Percentiles rank a stretch among this genome's conserved stretches.
Conservation (phyloP, 495 filamentous ascomycete genomes). For the Xylaria telfairii region DNA sequence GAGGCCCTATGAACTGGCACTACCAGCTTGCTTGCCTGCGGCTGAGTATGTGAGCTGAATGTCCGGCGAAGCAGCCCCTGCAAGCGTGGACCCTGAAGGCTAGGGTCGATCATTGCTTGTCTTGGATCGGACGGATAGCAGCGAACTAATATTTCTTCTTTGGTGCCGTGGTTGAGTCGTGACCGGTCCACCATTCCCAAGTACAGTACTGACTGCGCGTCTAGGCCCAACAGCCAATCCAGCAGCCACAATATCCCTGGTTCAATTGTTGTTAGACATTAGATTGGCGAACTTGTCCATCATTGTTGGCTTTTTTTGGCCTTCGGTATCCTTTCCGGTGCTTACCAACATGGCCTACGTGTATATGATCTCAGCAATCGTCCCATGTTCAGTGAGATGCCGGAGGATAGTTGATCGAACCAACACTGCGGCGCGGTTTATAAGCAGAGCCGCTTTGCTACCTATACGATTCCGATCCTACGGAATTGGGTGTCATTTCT, state of each 20-base stretch:
- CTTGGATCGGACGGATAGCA: background rate
- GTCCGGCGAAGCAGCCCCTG: slow-evolving; percentile 5
- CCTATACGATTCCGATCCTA: background rate
- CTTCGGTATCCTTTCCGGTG: background rate
- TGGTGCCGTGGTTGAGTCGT: background rate
- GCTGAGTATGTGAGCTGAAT: slow-evolving; percentile 14
- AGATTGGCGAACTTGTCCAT: background rate
- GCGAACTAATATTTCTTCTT: background rate
- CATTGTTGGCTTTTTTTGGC: background rate
- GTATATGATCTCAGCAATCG: background rate
- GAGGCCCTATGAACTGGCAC: background rate
- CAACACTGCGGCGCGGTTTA: background rate
- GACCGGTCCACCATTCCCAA: background rate
- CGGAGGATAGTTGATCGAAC: background rate
- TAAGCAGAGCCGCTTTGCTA: slow-evolving; percentile 5
- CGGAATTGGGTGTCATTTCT: slow-evolving; percentile 3
- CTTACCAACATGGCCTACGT: background rate
- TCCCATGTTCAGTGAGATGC: background rate
- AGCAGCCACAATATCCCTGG: background rate
- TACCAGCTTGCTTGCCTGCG: background rate
- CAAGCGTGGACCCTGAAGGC: background rate
- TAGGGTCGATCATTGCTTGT: background rate
- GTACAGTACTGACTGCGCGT: background rate
- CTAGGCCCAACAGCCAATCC: background rate
- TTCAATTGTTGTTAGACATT: background rate